Evolutionary conservation across 768 basidiomycete genomes (phyloP).

Genomic region (Kwoniella sp.): DNA sequence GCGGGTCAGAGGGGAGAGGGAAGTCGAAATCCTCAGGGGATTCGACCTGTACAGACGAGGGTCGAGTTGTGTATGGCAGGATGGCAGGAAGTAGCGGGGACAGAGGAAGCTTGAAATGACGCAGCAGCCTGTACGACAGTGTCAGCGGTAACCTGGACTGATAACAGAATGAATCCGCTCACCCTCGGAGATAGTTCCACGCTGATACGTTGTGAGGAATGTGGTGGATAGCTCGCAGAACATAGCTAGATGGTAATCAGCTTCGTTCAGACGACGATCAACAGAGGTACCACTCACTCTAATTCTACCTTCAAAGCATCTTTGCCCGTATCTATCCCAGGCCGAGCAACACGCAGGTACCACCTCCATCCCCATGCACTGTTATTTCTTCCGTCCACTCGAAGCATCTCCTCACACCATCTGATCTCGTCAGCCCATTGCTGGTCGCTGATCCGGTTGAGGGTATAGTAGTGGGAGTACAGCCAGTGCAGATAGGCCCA

Average conservation of each 20-base stretch:
- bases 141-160: slow-evolving; percentile 23
- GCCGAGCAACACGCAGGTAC: slow-evolving; percentile 69
- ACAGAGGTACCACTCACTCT: slow-evolving; percentile 62
- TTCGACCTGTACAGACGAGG: slow-evolving; percentile 41
- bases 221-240: slow-evolving; percentile 77
- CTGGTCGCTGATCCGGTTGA: slow-evolving; percentile 34
- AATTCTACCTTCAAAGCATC: slow-evolving; percentile 70
- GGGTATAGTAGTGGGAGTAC: slow-evolving; percentile 69
- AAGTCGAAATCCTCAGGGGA: slow-evolving; percentile 19
- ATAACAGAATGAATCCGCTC: background rate
- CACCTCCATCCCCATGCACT: slow-evolving; percentile 95
- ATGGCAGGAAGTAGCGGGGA: slow-evolving; percentile 65
- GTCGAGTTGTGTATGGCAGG: slow-evolving; percentile 62
- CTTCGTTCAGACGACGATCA: background rate
- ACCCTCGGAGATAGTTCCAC: slow-evolving; percentile 92
- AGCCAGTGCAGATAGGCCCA: slow-evolving; percentile 98
- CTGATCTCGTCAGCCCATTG: slow-evolving; percentile 48
- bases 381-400: slow-evolving; percentile 85
- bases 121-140: slow-evolving; percentile 57
- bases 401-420: slow-evolving; percentile 55
- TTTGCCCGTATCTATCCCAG: slow-evolving; percentile 64
- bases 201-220: slow-evolving; percentile 92
- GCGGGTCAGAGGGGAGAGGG: slow-evolving; percentile 26
- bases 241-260: slow-evolving; percentile 61
- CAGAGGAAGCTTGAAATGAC: slow-evolving; percentile 65